phyloP scores from a whole-genome alignment of 2,329 filamentous ascomycete species.

The Neoascochyta sp. region DNA sequence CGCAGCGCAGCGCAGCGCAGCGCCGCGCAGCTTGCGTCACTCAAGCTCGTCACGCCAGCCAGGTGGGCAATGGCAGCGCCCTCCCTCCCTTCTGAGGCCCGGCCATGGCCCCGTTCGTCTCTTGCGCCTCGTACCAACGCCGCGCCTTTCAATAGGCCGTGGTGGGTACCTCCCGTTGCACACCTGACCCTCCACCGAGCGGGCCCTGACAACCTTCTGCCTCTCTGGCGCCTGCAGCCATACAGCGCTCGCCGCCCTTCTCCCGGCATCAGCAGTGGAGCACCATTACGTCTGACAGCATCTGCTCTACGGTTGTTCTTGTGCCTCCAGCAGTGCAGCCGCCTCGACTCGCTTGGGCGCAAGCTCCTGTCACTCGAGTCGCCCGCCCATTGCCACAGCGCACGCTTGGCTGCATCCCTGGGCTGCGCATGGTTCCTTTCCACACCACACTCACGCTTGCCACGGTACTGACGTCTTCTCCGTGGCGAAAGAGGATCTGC shows the following conservation, averaged over 20 bases:
- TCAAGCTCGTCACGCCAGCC: conserved; percentile 2
- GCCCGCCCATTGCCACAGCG: conserved; percentile 7
- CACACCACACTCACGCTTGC: not conserved
- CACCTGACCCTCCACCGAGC: conserved; percentile 32
- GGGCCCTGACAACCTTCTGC: conserved; percentile 21
- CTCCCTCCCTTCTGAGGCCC: too few relatives aligned
- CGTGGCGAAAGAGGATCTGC: conserved; percentile 13
- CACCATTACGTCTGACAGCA: conserved; percentile 26
- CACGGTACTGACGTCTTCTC: conserved; percentile 14
- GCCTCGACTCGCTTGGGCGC: conserved; percentile 6
- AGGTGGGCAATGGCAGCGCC: too few relatives aligned
- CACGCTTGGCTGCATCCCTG: conserved; percentile 9
- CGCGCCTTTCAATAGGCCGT: conserved; percentile 18
- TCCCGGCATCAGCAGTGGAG: conserved; percentile 11
- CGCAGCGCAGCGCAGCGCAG: too few relatives aligned
- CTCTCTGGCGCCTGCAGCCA: conserved; percentile 15
- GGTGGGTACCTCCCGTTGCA: conserved; percentile 13
- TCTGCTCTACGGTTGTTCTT: conserved; percentile 5
- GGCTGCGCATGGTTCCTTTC: not conserved
- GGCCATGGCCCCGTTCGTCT: too few relatives aligned
- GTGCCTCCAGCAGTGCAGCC: too few relatives aligned
- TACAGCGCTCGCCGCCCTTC: conserved; percentile 15
- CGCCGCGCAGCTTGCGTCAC: conserved; percentile 2
- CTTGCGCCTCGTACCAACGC: conserved; percentile 21
- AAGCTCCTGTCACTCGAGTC: conserved; percentile 6